Base-by-base conservation (phyloP, 2,329 filamentous ascomycete species). In the Cladosporium sp. region DNA sequence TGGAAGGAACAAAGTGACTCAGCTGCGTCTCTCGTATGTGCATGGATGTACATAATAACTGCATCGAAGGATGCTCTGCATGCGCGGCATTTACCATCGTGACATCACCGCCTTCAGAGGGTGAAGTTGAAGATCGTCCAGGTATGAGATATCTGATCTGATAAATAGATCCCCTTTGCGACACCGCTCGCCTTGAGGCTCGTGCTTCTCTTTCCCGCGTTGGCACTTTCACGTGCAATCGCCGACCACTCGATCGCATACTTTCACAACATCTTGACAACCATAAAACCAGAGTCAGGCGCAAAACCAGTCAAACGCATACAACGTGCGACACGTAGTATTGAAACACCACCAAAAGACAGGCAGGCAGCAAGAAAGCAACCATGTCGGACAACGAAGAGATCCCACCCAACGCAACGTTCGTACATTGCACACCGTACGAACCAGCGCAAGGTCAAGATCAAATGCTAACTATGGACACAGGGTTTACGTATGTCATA, bases 351-450 rank as follows among this genome's bases (percentile, higher is more conserved):
- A 13, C 28, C 28, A 14, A n/a, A n/a, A n/a, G 2, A 58, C 54
- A 58, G 36, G 36, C 36, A 53, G 56, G 36, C 34, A 54, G 16
- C 21, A 46, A 32, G 14, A 5, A 54, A 14, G 32, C 36, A 46
- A 64, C 26, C 34, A 63, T 66, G 48, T 56, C 53, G 28, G 63
- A 67, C 25, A 21, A 5, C 32, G 66, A 43, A 63, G 69, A 68
- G 28, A 70, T 64, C 36, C 66, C 73, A 63, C 75, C 74, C 56
- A 77, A 72, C 72, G 75, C 76, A 75, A 78, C 76, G 76, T 78
- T 78, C 76, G 76, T 78, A 78, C 76, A 78, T 75, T 76, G 76
- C 76, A 78, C 76, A 71, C 68, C 76, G 76, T 78, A 77, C 76
- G 76, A 74, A 77, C 74, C 65, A 69, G 70, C 70, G 70, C 67